Percentiles rank a stretch among this genome's conserved stretches.
These are phyloP conservation scores for Pulveroboletus sp. DNA, from an alignment of 768 basidiomycete species.

Conservation along the genomic window DNA sequence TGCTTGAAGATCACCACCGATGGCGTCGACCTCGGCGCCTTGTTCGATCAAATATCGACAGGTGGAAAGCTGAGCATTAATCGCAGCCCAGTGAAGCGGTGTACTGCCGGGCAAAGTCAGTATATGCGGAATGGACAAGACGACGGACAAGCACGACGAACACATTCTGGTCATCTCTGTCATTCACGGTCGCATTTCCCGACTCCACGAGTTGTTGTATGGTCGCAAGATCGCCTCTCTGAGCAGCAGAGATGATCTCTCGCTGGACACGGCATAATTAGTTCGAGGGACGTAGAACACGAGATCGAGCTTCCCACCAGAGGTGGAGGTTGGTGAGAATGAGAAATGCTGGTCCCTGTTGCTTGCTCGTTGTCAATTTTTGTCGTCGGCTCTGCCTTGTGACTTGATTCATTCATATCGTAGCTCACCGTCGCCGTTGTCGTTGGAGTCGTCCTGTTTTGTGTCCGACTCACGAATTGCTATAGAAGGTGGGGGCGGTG, in stretches of 20 bases:
- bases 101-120: constrained; percentile 38
- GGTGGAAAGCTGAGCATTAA: constrained; percentile 89
- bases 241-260: constrained; percentile 80
- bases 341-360: constrained; percentile 23
- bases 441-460: constrained; percentile 4
- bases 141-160: constrained; percentile 12
- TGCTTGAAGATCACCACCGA: constrained; percentile 90
- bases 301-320: constrained; percentile 13
- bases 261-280: constrained; percentile 22
- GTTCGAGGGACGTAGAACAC: not conserved
- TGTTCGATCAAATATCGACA: constrained; percentile 86
- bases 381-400: constrained; percentile 29
- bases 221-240: constrained; percentile 72
- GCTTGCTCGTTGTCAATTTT: constrained; percentile 26
- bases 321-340: constrained; percentile 22
- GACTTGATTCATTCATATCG: constrained; percentile 29
- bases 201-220: constrained; percentile 67
- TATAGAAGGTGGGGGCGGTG: constrained; percentile 10
- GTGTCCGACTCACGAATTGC: not conserved
- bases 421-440: constrained; percentile 16
- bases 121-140: not conserved
- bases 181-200: constrained; percentile 64
- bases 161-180: constrained; percentile 86
- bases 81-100: constrained; percentile 96
- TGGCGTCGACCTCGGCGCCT: constrained; percentile 91